Percentiles rank a stretch among this genome's conserved stretches.
These are phyloP conservation scores for Crithidia mellificae DNA, from an alignment of 208 protist species.

Conservation along the genomic window DNA sequence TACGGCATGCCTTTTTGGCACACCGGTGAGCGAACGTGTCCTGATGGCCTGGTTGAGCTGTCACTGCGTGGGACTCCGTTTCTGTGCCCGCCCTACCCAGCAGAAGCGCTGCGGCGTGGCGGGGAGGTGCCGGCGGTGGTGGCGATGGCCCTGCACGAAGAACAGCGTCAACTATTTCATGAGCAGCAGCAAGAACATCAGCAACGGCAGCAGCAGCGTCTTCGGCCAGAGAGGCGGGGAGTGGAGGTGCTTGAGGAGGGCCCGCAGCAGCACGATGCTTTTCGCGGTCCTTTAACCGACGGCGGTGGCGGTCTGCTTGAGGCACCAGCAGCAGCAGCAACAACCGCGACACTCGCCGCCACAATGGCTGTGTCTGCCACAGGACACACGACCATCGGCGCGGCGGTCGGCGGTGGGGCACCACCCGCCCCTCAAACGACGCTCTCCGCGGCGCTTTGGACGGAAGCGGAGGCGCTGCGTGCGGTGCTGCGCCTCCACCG, in stretches of 20 bases:
- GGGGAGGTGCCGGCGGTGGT: slow-evolving; percentile 1
- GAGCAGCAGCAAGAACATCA: background rate
- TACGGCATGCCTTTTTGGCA: slow-evolving; percentile 6
- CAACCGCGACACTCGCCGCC: no score
- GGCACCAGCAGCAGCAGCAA: no score
- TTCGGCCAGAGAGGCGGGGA: no score
- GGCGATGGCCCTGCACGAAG: background rate
- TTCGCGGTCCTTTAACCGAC: no score
- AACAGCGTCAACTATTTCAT: background rate
- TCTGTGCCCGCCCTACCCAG: slow-evolving; percentile 8
- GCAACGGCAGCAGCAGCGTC: no score
- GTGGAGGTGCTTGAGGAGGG: no score
- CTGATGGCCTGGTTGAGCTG: background rate
- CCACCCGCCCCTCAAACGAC: no score
- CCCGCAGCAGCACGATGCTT: no score
- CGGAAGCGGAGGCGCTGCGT: slow-evolving; percentile 9
- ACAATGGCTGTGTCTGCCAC: no score
- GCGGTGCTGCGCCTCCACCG: slow-evolving; percentile 12
- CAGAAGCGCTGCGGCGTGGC: background rate
- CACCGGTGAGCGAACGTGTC: background rate
- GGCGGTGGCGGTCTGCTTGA: no score
- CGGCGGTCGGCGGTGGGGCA: no score
- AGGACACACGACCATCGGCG: no score
- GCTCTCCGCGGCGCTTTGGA: background rate
- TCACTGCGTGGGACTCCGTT: background rate